Evolutionary conservation across 495 filamentous ascomycete genomes (phyloP), one percentile per base, ranked within the genome.

Genomic region (Lophium mytilinum): DNA sequence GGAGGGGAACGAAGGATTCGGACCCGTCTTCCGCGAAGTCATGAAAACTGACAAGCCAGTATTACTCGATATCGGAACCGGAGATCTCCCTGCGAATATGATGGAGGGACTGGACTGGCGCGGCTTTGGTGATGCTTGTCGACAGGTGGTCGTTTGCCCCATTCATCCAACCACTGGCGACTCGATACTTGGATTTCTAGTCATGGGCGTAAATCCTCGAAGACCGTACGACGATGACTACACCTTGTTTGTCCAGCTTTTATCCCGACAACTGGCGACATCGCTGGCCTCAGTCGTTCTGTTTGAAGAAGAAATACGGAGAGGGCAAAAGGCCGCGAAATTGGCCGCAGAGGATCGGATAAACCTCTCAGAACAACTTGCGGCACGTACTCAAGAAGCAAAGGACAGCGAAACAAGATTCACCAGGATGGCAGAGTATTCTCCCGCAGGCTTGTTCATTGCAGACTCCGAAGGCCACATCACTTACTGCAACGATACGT

Each of bases 401-500:
- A 75, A 79, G 18, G 83, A 87, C 63, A 83, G 77, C 58, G 85
- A 88, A 66, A 80, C 81, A n/a, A 81, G 79, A 52, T 88, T 88
- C 65, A 86, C 83, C 3, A 72, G 83, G 30, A 87, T 88, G 83
- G 83, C 84, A 8, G 85, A 87, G 66, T 85, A 86, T 57, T 80
- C 83, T 4, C 85, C 84, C 8, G 83, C 85, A 0, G 85, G 85
- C 9, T 78, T 88, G 71, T 87, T 88, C 64, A 87, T 87, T 62
- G 83, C 84, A 42, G 75, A 86, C 63, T 73, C 78, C 1, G 55
- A 69, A 33, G 85, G 85, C 0, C 70, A 74, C 34, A 81, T 87
- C 53, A 83, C 75, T n/a, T 87, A 84, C 65, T 83, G 80, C 58
- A 89, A 89, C 66, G 83, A 87, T 45, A 84, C 80, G 60, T 88